A percentile compares a stretch with the other conserved stretches of the same genome.
Conservation (phyloP, 352 stramenopile species). For the Globisporangium nagaii region DNA sequence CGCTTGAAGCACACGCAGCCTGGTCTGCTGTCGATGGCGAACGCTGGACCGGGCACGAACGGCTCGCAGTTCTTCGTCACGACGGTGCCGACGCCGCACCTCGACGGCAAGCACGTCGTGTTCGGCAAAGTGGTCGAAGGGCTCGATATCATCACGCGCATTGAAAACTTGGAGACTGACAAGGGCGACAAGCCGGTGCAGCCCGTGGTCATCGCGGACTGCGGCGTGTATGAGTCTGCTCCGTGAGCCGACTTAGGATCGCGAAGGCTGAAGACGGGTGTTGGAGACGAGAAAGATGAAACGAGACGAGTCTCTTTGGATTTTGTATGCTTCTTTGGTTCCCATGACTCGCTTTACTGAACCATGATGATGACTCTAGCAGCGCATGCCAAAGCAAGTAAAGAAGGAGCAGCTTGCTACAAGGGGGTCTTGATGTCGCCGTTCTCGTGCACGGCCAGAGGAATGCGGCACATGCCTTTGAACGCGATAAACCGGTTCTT, state of each 20-base stretch:
- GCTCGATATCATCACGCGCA: slow-evolving; percentile 88
- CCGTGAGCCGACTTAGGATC: not conserved
- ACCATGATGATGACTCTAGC: not conserved
- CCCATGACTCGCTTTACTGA: no score
- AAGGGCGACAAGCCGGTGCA: slow-evolving; percentile 89
- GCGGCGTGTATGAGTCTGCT: slow-evolving; percentile 73
- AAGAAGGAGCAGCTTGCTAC: not conserved
- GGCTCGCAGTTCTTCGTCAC: slow-evolving; percentile 98
- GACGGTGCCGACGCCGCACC: slow-evolving; percentile 91
- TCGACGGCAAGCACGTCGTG: slow-evolving; percentile 98
- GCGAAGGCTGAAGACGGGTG: not conserved
- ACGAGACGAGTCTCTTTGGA: not conserved
- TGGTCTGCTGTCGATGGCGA: slow-evolving; percentile 96
- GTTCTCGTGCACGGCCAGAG: slow-evolving; percentile 1
- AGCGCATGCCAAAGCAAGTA: not conserved
- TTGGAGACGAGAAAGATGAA: not conserved
- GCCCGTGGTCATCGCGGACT: slow-evolving; percentile 95
- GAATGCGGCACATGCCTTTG: slow-evolving; percentile 13
- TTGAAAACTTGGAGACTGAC: slow-evolving; percentile 90
- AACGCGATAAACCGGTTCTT: slow-evolving; percentile 7
- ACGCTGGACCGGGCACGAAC: slow-evolving; percentile 95
- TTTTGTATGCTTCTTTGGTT: not conserved
- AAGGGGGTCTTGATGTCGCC: slow-evolving; percentile 8
- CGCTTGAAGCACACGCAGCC: slow-evolving; percentile 94
- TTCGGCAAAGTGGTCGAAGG: slow-evolving; percentile 93